Evolutionary conservation across 441 rosid species (phyloP), one percentile per base, ranked within the genome.

Genomic region (Dalechampia spathulata): DNA sequence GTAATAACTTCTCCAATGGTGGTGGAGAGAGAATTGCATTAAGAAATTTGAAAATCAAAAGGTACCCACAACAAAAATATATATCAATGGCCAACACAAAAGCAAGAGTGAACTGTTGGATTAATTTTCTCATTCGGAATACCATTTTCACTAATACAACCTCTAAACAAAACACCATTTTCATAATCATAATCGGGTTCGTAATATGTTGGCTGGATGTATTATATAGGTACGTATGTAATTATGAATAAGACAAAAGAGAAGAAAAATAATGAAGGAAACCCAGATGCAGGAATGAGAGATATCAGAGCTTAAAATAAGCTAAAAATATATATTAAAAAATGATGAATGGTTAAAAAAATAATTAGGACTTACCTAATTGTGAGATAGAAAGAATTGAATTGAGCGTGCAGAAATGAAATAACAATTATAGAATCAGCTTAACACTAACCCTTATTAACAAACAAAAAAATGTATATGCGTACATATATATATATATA

Each of bases 271-370:
- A n/a, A n/a, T n/a, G 10, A n/a, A n/a, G 54, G 49, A 72, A 81
- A 73, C 82, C 85, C 83, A 83, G 95, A 77, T 73, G 77, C 67
- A 76, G 78, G 63, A 74, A 70, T 52, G 58, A 54, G 58, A 66
- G 60, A 68, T 57, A 60, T 60, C 61, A 65, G 72, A 59, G 63
- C 57, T n/a, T 58, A 48, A 64, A 63, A 44, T 57, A 66, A 69
- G 55, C 28, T 23, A 63, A 47, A 40, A 12, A 15, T 41, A 16
- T 27, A 6, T 19, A 36, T 36, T 44, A 1, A 23, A 4, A n/a
- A 0, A 5, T 2, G 38, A 27, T 14, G 19, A 25, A 36, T 12
- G 0, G 14, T 39, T 12, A 19, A 51, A 25, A 52, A 59, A 66
- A 42, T 54, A 39, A 39, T 36, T 4, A 49, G 6, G 49, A 59